Percentiles rank a stretch among this genome's conserved stretches.
Evolutionary conservation across 75 land plant genomes (phyloP).

Genomic region (Azolla pinnata): DNA sequence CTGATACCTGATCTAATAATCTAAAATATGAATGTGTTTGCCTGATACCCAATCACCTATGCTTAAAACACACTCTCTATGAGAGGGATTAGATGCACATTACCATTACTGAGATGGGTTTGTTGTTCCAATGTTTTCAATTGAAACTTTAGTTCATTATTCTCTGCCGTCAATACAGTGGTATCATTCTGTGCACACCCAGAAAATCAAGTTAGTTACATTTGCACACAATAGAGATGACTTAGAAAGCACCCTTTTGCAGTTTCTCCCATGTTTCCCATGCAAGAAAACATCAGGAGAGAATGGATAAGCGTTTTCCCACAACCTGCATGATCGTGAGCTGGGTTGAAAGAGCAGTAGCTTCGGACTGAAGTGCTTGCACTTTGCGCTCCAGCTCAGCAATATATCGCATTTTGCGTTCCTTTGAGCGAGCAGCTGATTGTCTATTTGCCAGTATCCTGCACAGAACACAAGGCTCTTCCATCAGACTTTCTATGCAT

Average conservation of each 20-base stretch:
- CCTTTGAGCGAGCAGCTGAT: conserved; percentile 60
- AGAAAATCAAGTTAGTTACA: not conserved
- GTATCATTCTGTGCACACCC: conserved; percentile 10
- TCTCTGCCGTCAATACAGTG: conserved; percentile 12
- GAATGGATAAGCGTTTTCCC: no score
- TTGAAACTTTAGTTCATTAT: conserved; percentile 14
- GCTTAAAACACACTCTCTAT: no score
- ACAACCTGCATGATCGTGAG: conserved; percentile 50
- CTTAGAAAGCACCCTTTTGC: no score
- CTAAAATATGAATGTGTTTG: no score
- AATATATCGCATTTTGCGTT: conserved; percentile 51
- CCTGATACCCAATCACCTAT: no score
- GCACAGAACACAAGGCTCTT: not conserved
- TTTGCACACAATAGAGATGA: not conserved
- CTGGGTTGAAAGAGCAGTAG: conserved; percentile 52
- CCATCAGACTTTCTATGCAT: no score
- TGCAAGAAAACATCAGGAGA: no score
- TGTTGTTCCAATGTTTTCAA: conserved; percentile 14
- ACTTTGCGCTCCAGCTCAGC: conserved; percentile 54
- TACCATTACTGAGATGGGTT: conserved; percentile 12
- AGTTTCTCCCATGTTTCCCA: no score
- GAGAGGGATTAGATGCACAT: no score
- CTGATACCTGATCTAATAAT: no score
- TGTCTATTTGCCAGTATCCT: conserved; percentile 53
- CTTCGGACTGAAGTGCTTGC: conserved; percentile 55